These are phyloP conservation scores for Lactarius vividus DNA, from an alignment of 768 basidiomycete genomes.

Conservation along the genomic window DNA sequence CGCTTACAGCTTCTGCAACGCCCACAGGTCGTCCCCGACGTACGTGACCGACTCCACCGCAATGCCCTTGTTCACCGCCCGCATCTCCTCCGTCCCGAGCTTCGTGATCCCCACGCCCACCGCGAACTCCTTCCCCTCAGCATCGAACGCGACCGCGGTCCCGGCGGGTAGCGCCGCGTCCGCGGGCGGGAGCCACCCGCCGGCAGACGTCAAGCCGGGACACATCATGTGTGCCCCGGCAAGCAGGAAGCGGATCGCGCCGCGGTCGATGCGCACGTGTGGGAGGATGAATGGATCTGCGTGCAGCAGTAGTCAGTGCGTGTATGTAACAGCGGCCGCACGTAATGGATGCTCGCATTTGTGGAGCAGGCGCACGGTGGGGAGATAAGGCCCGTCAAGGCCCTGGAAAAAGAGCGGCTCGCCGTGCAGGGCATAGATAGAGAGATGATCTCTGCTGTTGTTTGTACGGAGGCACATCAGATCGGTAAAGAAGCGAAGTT, in stretches of 20 bases:
- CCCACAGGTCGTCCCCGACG: conserved; percentile 90
- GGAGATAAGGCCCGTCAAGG: conserved; percentile 90
- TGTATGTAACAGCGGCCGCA: not conserved
- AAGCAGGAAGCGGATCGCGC: conserved; percentile 95
- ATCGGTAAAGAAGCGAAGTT: conserved; percentile 10
- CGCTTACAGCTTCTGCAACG: conserved; percentile 52
- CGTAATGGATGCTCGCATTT: conserved; percentile 58
- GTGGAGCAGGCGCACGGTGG: conserved; percentile 86
- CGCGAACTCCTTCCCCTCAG: conserved; percentile 95
- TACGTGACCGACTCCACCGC: conserved; percentile 86
- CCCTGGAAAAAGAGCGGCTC: conserved; percentile 95
- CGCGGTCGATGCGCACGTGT: conserved; percentile 87
- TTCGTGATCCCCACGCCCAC: conserved; percentile 84
- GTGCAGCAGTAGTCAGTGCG: not conserved
- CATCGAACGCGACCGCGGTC: conserved; percentile 83
- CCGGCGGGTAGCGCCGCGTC: conserved; percentile 64
- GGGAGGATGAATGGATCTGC: conserved; percentile 91
- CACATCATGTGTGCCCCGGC: conserved; percentile 96
- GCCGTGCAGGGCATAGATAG: conserved; percentile 84
- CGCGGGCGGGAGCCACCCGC: conserved; percentile 80
- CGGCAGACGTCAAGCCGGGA: conserved; percentile 91
- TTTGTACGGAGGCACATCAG: conserved; percentile 26
- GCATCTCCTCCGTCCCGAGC: conserved; percentile 85
- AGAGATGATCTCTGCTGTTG: conserved; percentile 89
- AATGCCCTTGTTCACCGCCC: conserved; percentile 82